Base-by-base conservation (phyloP, 768 basidiomycete species). In the Leccinellum rugosiceps region DNA sequence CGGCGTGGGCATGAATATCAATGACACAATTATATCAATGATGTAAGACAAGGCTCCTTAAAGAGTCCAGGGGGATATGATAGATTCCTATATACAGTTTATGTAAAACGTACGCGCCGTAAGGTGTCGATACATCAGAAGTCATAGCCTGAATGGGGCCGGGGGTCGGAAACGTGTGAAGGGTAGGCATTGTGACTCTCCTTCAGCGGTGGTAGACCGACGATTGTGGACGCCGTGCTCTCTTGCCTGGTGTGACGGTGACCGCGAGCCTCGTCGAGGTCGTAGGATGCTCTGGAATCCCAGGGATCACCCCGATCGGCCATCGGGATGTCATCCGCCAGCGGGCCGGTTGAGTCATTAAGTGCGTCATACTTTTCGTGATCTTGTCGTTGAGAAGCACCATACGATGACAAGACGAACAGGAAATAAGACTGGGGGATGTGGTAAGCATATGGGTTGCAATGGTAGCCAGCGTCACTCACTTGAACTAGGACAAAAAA, bases 361-460 rank as follows among this genome's bases (percentile, higher is more conserved):
- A 91, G 77, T 25, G 83, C 82, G 65, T 88, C 85, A 66, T 92
- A 94, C 65, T 88, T 85, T 60, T 82, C 82, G 68, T 93, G 91
- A 65, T 94, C 92, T n/a, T 76, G 78, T 30, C 84, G 84, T 71
- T 96, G 94, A 13, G 82, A 79, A 17, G 76, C 73, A 26, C 86
- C 82, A 71, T 94, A 97, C 2, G 85, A 85, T 9, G 80, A 77
- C 28, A 84, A 65, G 25, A 86, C 72, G 48, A 77, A 56, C 55
- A 74, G 71, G 49, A 81, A 64, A 63, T 84, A 83, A 28, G 63
- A 62, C 91, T 90, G 52, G 31, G 48, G 43, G 8, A n/a, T 7
- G 50, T 44, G 19, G 28, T 62, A 10, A 66, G 50, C 6, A 49
- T 11, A 23, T 14, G 25, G 14, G 53, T 60, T 23, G 14, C 23